Conservation (phyloP, 1,139 yeast species). For the Yamadazyma membranifaciens region DNA sequence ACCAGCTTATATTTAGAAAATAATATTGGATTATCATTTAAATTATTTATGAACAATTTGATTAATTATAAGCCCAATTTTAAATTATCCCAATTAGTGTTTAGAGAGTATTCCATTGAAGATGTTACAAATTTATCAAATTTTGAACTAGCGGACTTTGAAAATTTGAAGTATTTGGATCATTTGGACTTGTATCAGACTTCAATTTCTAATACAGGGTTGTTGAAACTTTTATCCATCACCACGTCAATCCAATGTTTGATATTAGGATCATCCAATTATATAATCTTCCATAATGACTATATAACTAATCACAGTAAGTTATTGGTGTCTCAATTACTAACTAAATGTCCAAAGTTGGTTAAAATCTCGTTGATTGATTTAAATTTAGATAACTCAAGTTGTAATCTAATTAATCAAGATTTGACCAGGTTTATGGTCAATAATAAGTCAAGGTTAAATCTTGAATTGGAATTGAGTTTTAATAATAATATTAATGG, state of each 20-base stretch:
- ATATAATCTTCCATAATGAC: constrained; percentile 31
- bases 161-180: constrained; percentile 22
- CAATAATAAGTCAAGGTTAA: neutral
- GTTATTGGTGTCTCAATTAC: constrained; percentile 22
- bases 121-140: constrained; percentile 25
- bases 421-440: constrained; percentile 18
- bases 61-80: constrained; percentile 30
- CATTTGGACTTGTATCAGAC: constrained; percentile 36
- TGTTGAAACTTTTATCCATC: constrained; percentile 25
- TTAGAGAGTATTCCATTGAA: constrained; percentile 26
- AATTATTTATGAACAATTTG: constrained; percentile 29
- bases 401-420: constrained; percentile 29
- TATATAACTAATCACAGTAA: constrained; percentile 14
- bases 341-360: constrained; percentile 25
- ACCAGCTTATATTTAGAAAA: constrained; percentile 32
- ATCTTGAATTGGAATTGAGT: constrained; percentile 32
- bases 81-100: constrained; percentile 23
- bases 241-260: constrained; percentile 19
- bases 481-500: constrained; percentile 38
- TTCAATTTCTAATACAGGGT: constrained; percentile 31
- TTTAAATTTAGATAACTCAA: constrained; percentile 36
- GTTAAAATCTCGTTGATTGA: constrained; percentile 30
- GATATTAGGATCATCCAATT: constrained; percentile 32
- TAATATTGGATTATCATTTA: constrained; percentile 27
- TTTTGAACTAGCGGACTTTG: constrained; percentile 23